Evolutionary conservation across 2,329 filamentous ascomycete genomes (phyloP).

Genomic region (Ophiostoma ips): DNA sequence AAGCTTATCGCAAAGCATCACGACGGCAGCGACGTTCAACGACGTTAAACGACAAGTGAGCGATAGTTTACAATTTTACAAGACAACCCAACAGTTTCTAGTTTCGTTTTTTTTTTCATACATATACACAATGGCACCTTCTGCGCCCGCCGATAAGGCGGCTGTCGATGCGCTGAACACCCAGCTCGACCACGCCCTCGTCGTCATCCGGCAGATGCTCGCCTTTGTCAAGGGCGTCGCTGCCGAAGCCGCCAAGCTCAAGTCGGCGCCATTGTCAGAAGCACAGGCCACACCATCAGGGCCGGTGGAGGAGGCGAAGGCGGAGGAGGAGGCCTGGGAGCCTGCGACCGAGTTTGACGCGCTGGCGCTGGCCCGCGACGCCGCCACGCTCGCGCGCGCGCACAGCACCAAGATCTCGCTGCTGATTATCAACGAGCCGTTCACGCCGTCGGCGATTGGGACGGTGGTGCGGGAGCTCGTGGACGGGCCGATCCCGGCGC

Average conservation of each 20-base stretch:
- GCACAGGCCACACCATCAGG: background rate
- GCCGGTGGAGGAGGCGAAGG: too few relatives aligned
- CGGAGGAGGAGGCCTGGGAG: too few relatives aligned
- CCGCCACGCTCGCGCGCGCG: slow-evolving; percentile 59
- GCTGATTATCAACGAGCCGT: slow-evolving; percentile 73
- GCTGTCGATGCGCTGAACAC: slow-evolving; percentile 24
- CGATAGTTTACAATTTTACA: too few relatives aligned
- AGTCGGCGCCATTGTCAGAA: background rate
- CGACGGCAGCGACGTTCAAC: background rate
- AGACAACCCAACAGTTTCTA: background rate
- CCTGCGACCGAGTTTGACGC: slow-evolving; percentile 29
- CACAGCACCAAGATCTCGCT: slow-evolving; percentile 82
- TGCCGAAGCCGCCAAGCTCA: slow-evolving; percentile 11
- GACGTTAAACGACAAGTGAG: too few relatives aligned
- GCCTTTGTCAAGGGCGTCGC: slow-evolving; percentile 25
- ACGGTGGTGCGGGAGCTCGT: slow-evolving; percentile 61
- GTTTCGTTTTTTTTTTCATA: too few relatives aligned
- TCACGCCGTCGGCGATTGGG: slow-evolving; percentile 62
- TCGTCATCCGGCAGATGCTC: slow-evolving; percentile 26
- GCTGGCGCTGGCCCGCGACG: slow-evolving; percentile 56
- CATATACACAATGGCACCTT: slow-evolving; percentile 9
- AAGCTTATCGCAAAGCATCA: slow-evolving; percentile 5
- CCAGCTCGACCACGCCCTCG: slow-evolving; percentile 24
- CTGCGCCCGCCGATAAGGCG: slow-evolving; percentile 8
- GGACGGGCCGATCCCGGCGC: slow-evolving; percentile 56